Percentiles rank a stretch among this genome's conserved stretches.
Evolutionary conservation across 805 yeast genomes (phyloP).

Genomic region (Lipomyces orientalis): DNA sequence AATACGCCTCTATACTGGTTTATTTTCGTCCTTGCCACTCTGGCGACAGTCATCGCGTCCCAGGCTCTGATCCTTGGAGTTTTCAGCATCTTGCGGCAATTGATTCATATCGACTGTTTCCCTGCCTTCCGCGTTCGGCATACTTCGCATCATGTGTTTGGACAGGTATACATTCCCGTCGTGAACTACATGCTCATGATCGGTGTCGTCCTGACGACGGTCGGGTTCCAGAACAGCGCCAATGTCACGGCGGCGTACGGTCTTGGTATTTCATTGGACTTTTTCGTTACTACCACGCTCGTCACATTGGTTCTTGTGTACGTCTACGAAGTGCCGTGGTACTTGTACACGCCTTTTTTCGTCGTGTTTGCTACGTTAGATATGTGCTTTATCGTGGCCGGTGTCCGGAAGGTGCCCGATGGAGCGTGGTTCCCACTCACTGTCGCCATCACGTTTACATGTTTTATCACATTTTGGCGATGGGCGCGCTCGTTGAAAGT

Average conservation of each 20-base stretch:
- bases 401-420: conserved; percentile 57
- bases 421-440: conserved; percentile 69
- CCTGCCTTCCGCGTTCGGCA: conserved; percentile 57
- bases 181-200: conserved; percentile 59
- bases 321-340: conserved; percentile 51
- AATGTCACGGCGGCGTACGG: conserved; percentile 67
- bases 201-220: conserved; percentile 57
- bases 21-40: conserved; percentile 55
- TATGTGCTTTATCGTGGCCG: conserved; percentile 53
- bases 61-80: conserved; percentile 65
- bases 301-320: conserved; percentile 54
- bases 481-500: conserved; percentile 53
- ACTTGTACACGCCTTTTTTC: conserved; percentile 47
- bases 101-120: conserved; percentile 60
- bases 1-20: conserved; percentile 56
- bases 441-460: conserved; percentile 50
- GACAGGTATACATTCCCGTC: conserved; percentile 59
- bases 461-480: conserved; percentile 55
- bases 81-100: conserved; percentile 58
- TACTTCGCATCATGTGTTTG: conserved; percentile 53
- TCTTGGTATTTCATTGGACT: conserved; percentile 62
- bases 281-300: conserved; percentile 57
- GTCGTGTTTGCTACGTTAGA: conserved; percentile 56
- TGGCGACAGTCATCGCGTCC: conserved; percentile 63
- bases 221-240: conserved; percentile 57